A percentile compares a stretch with the other conserved stretches of the same genome.
Evolutionary conservation across 352 stramenopile genomes (phyloP).

Genomic region (Pythium oligandrum): DNA sequence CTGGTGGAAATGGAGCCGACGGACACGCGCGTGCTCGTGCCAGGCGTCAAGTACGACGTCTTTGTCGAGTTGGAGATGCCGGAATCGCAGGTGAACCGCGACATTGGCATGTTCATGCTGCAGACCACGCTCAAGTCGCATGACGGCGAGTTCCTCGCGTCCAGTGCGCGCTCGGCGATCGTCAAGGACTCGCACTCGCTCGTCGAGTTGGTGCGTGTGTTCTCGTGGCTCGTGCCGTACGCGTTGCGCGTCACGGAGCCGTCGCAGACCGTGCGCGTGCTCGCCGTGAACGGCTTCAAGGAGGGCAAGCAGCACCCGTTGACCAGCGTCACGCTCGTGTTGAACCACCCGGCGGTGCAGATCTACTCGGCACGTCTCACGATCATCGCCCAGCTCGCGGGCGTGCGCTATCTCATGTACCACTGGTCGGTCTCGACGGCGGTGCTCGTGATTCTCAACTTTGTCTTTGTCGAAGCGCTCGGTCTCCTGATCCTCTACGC

Average conservation of each 20-base stretch:
- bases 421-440: slow-evolving; percentile 76
- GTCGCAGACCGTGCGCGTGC: slow-evolving; percentile 43
- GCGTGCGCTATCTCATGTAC: slow-evolving; percentile 84
- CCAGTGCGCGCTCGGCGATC: slow-evolving; percentile 52
- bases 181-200: slow-evolving; percentile 57
- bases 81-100: slow-evolving; percentile 51
- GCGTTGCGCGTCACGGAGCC: slow-evolving; percentile 51
- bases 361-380: slow-evolving; percentile 71
- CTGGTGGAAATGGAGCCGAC: slow-evolving; percentile 16
- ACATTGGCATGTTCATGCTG: slow-evolving; percentile 81
- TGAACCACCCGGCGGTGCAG: slow-evolving; percentile 71
- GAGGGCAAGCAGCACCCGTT: slow-evolving; percentile 53
- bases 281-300: slow-evolving; percentile 63
- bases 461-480: slow-evolving; percentile 67
- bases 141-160: slow-evolving; percentile 27
- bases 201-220: slow-evolving; percentile 43
- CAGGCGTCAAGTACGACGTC: slow-evolving; percentile 74
- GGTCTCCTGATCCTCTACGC: slow-evolving; percentile 62
- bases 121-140: slow-evolving; percentile 33
- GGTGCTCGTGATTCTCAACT: slow-evolving; percentile 69
- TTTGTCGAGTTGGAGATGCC: slow-evolving; percentile 69
- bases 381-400: slow-evolving; percentile 77
- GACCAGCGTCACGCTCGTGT: slow-evolving; percentile 36
- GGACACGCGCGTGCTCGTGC: slow-evolving; percentile 35
- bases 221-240: slow-evolving; percentile 48